Base-by-base conservation (phyloP, 1,284 basidiomycete species). In the Coniferiporia sulphurascens region DNA sequence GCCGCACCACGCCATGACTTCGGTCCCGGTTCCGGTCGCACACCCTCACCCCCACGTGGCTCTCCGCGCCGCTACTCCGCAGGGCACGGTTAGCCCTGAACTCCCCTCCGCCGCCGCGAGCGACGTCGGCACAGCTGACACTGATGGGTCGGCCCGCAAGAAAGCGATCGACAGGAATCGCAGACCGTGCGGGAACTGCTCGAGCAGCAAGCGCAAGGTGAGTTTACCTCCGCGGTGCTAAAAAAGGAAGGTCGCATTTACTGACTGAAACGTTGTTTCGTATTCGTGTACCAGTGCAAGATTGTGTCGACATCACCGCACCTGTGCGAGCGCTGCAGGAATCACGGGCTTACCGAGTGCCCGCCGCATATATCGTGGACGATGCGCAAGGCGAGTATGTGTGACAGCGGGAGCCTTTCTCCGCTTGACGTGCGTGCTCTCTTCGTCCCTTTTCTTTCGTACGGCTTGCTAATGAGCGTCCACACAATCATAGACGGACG, bases 181-280 rank as follows among this genome's bases (percentile, higher is more conserved):
- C 41, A 50, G 43, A 48, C 59, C 59, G 12, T 60, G 59, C 55
- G 59, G 48, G 5, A 41, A 35, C 36, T 60, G 59, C 38, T 56
- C 59, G 13, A 46, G 54, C 32, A 60, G 59, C 49, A 60, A 60
- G 34, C 59, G 59, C 13, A 60, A 60, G 59, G 59, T 60, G 27
- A 15, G 35, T 19, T 34, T 52, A n/a, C 35, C 19, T 17, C 1
- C 12, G 48, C 35, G 9, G 1, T 19, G 1, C 17, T 34, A 9
- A 5, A 38, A 27, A 27, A 27, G 27, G 27, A 27, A 27, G 27
- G 27, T 2, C 27, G 27, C 8, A 5, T 46, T 51, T 48, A 19
- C 22, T 45, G 27, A 19, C 22, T 45, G 27, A 15, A 15, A 35
- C n/a, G 27, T 19, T 34, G 21, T 45, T 19, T 22, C 10, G 32